Evolutionary conservation across 805 yeast genomes (phyloP).

Genomic region (Zygosaccharomyces gambellarensis): DNA sequence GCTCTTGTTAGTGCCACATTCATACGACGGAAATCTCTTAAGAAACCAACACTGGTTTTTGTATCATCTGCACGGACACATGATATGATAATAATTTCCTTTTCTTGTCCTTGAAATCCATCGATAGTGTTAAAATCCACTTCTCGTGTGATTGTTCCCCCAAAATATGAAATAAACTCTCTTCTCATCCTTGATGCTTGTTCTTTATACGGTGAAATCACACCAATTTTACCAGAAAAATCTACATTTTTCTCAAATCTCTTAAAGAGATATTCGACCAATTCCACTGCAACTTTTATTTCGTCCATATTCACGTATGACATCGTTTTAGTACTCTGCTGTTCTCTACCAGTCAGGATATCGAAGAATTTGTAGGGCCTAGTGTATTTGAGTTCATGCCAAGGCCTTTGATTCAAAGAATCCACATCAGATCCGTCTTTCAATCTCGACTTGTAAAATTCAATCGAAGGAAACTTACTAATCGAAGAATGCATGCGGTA

Average conservation of each 20-base stretch:
- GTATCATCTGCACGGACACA: constrained; percentile 83
- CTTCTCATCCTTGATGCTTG: constrained; percentile 62
- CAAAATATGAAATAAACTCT: constrained; percentile 55
- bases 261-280: constrained; percentile 50
- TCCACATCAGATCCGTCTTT: constrained; percentile 77
- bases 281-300: constrained; percentile 65
- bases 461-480: constrained; percentile 76
- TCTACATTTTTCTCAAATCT: constrained; percentile 42
- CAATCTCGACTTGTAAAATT: constrained; percentile 70
- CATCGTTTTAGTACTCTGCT: constrained; percentile 56
- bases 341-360: constrained; percentile 58
- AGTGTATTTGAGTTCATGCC: constrained; percentile 62
- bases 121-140: constrained; percentile 93
- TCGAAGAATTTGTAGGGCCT: constrained; percentile 80
- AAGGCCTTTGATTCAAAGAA: constrained; percentile 52
- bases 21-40: constrained; percentile 90
- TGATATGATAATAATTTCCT: constrained; percentile 86
- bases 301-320: constrained; percentile 71
- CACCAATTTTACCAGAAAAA: constrained; percentile 73
- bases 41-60: constrained; percentile 68
- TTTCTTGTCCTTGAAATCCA: constrained; percentile 98
- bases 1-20: constrained; percentile 97
- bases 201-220: constrained; percentile 92
- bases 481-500: constrained; percentile 97
- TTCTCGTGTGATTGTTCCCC: constrained; percentile 54